Evolutionary conservation across 1,139 yeast species (phyloP), one percentile per base, ranked within the genome.

Genomic region (Arxiozyma heterogenica): DNA sequence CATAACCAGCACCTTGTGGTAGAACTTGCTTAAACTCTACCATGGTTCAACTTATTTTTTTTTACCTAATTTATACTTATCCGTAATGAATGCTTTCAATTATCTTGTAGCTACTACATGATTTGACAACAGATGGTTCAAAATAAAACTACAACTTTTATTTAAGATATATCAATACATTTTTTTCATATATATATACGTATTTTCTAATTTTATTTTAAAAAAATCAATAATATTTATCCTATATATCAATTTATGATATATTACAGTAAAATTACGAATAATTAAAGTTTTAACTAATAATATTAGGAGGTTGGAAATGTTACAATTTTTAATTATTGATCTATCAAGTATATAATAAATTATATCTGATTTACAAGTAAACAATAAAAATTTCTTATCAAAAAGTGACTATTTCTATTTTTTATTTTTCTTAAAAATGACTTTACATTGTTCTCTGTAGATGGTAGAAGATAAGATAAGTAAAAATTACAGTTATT

Each of bases 1-100:
- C 96, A 65, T 89, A 90, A n/a, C 96, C 96, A n/a, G 86, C 91
- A 49, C 87, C 84, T 68, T 85, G 86, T 2, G 84, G 79, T 25
- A 82, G 70, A 2, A 80, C 78, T 47, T 59, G 56, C 48, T 54
- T 56, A 47, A 60, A 58, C 47, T 59, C 61, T 15, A 59, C 61
- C 61, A 59, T 59, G 18, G 15, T 51, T 20, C 18, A 23, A 15
- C 18, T n/a, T 48, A 18, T 22, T 43, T 42, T 6, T 41, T 41
- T n/a, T 49, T 5, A 12, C 9, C 17, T 44, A 20, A 34, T 2
- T n/a, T 18, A 21, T 27, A n/a, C 8, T 34, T 34, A 25, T 20
- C 17, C 7, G 41, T 17, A 12, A 4, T 22, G 15, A 21, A 7
- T 43, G 27, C 20, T 18, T 41, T 41, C 20, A 12, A 9, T 18